Base-by-base conservation (phyloP, 352 stramenopile species). In the Globisporangium parvum region DNA sequence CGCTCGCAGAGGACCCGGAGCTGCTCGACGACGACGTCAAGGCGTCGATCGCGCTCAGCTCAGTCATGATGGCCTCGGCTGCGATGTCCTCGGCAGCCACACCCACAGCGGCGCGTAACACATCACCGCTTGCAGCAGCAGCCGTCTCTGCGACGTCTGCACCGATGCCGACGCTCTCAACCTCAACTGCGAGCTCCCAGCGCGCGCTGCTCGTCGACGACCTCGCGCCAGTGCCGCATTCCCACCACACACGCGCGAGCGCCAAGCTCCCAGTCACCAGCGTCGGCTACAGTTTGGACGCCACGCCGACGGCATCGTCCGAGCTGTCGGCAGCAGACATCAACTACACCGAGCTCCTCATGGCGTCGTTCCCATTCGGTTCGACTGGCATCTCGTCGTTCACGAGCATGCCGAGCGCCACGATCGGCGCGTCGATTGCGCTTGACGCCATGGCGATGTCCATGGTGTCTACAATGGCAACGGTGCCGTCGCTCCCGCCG, bases 61-160 rank as follows among this genome's bases (percentile, higher is more conserved):
- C 56, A 20, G 50, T 31, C 40, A 62, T 57, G 48, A 62, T 57
- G 49, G 47, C 14, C 26, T 62, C 56, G 48, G 47, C 28, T 17
- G 28, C 40, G 9, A 55, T 60, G n/a, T 8, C 55, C 0, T 40
- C 52, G 4, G 44, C 31, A 18, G n/a, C 21, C 40, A 57, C 50
- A 26, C n/a, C 47, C n/a, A n/a, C n/a, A 28, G 44, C 20, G 23
- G 21, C 23, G 39, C 45, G 33, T 31, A 59, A 53, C 45, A 55
- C 47, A 20, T 55, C 50, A 15, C 56, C 56, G 40, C 9, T 57
- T 24, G 26, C 33, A 48, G 44, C 56, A 17, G 33, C 17, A 10
- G 28, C 47, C 21, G 57, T 41, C 28, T 17, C 49, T 10, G 46
- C 52, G 48, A 23, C 49, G 23, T 41, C 31, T 14, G 12, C 55